Conservation (phyloP, 495 filamentous ascomycete species). For the Neurospora intermedia region DNA sequence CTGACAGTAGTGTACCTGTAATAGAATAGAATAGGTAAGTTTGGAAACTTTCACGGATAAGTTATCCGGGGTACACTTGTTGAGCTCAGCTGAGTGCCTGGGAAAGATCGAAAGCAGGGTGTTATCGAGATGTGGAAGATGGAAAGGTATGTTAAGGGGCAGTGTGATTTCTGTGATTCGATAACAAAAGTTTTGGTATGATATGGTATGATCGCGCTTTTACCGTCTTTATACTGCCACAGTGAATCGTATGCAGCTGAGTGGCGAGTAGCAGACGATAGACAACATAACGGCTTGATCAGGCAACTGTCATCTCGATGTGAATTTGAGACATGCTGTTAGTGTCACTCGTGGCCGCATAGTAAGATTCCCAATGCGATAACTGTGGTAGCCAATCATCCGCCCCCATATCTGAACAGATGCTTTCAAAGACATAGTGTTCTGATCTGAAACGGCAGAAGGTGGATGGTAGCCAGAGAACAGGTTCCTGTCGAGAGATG, state of each 20-base stretch:
- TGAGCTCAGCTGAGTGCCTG: not conserved
- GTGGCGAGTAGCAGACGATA: not conserved
- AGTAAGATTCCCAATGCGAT: not conserved
- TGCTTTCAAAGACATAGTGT: not conserved
- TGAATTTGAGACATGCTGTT: not conserved
- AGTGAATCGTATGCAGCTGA: not conserved
- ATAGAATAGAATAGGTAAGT: not conserved
- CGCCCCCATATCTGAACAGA: not conserved
- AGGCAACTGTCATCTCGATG: not conserved
- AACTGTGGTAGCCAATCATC: not conserved
- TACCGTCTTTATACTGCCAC: not conserved
- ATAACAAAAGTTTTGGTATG: not conserved
- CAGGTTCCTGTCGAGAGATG: not conserved
- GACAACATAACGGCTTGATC: not conserved
- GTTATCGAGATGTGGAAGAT: not conserved
- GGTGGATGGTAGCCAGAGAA: not conserved
- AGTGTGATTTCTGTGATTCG: not conserved
- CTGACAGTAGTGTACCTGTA: not conserved
- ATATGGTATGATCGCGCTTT: not conserved
- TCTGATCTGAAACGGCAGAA: not conserved
- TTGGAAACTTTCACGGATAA: not conserved
- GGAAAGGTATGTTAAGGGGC: not conserved
- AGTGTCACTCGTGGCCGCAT: not conserved
- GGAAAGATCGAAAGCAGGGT: not conserved
- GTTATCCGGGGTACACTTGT: not conserved